Evolutionary conservation across 345 rosid species (phyloP), one percentile per base, ranked within the genome.

Genomic region (Citrus mangshanensis): DNA sequence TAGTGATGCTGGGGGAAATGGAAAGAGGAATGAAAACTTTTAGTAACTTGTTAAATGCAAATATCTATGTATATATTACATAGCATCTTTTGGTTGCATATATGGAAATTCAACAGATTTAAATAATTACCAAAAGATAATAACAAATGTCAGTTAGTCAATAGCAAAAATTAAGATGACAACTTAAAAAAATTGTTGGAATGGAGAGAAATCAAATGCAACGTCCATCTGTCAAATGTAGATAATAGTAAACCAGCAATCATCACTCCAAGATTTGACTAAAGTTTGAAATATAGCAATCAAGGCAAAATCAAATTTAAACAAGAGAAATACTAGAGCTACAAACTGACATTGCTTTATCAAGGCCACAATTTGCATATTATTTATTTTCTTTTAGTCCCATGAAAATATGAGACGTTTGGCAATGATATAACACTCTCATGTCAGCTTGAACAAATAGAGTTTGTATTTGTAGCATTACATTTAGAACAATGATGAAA

Each of bases 1-100:
- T 87, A 12, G 93, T 81, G 75, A 89, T 79, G 79, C 98, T 95
- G 89, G 5, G 24, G 24, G 28, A 58, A 49, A 34, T 58, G 73
- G 64, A 46, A 62, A 59, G 9, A 65, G 34, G 0, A 32, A 65
- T 6, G 40, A 65, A 18, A 34, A 32, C 10, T 28, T 3, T 27
- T 6, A 18, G 34, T 65, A 19, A 24, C 56, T 71, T 27, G 40
- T 71, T 51, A 37, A 35, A 3, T 21, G 27, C 12, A 66, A 66
- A 66, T 22, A 18, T 18, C 21, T 16, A 25, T 19, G 27, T 13
- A 4, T 4, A 2, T 40, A 12, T 40, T 3, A n/a, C 32, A 56
- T 56, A n/a, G 51, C 32, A 73, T 12, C 49, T 55, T 22, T 9
- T 18, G 4, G 30, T 56, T 2, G 37, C 63, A 56, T 6, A 10